Evolutionary conservation across 177 flowering plant genomes (phyloP).

Genomic region (Vitis hybrid): DNA sequence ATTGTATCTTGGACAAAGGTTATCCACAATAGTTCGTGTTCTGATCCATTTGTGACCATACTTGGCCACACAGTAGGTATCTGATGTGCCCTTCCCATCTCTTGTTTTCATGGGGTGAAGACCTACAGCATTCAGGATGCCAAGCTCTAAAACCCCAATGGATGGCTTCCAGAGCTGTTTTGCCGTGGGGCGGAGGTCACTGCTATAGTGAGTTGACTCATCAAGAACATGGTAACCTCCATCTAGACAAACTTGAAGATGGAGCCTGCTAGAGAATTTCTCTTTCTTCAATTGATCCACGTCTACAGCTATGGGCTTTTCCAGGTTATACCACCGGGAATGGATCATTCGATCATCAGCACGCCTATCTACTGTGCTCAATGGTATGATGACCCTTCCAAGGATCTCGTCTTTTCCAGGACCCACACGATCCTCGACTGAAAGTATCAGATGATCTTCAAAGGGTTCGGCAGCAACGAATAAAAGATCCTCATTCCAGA

Average conservation of each 20-base stretch:
- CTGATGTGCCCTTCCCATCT: conserved; percentile 78
- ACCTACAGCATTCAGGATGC: conserved; percentile 70
- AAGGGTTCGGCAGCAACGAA: conserved; percentile 95
- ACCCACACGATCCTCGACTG: conserved; percentile 84
- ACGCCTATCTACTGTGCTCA: conserved; percentile 62
- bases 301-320: conserved; percentile 71
- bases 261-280: conserved; percentile 74
- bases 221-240: conserved; percentile 97
- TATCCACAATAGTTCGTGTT: conserved; percentile 73
- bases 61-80: conserved; percentile 89
- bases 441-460: conserved; percentile 73
- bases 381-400: conserved; percentile 69
- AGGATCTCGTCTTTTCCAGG: conserved; percentile 86
- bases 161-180: conserved; percentile 85
- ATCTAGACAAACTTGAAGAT: conserved; percentile 78
- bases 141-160: conserved; percentile 81
- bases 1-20: conserved; percentile 69
- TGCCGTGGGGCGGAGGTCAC: conserved; percentile 93
- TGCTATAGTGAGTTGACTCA: conserved; percentile 86
- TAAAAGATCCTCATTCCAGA: conserved; percentile 91
- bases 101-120: conserved; percentile 88
- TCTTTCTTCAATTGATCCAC: conserved; percentile 78
- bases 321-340: conserved; percentile 79
- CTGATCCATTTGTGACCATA: conserved; percentile 92
- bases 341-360: conserved; percentile 81